Conservation (phyloP, 805 yeast genomes). For the Ogataea allantospora region DNA sequence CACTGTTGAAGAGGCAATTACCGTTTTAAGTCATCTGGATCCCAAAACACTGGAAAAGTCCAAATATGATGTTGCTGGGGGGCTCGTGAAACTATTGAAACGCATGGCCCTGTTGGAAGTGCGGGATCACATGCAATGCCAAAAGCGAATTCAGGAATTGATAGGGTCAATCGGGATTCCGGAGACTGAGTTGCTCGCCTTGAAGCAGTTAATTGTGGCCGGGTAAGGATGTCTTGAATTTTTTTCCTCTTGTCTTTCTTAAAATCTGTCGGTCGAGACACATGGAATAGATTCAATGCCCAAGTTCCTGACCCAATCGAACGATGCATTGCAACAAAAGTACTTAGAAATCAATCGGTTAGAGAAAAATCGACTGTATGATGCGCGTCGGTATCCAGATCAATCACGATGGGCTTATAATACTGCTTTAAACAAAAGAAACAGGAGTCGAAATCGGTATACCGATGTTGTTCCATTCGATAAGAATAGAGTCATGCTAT, state of each 20-base stretch:
- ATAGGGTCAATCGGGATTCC: neutral
- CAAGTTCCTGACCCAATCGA: slow-evolving; percentile 22
- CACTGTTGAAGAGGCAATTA: slow-evolving; percentile 9
- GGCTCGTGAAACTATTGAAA: slow-evolving; percentile 14
- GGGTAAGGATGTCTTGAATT: slow-evolving; percentile 1
- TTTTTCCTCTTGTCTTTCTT: neutral
- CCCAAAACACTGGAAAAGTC: neutral
- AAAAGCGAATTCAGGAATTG: neutral
- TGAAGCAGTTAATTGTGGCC: slow-evolving; percentile 1
- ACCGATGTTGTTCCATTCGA: slow-evolving; percentile 67
- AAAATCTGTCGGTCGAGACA: neutral
- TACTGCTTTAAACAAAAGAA: slow-evolving; percentile 15
- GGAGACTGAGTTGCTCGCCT: slow-evolving; percentile 6
- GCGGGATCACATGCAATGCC: neutral
- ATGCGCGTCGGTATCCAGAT: slow-evolving; percentile 17
- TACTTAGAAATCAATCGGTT: slow-evolving; percentile 13
- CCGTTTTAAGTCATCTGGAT: slow-evolving; percentile 5
- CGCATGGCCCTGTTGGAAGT: slow-evolving; percentile 11
- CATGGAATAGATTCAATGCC: slow-evolving; percentile 16
- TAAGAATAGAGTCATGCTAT: slow-evolving; percentile 48
- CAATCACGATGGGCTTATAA: slow-evolving; percentile 20
- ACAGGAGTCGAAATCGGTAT: slow-evolving; percentile 51
- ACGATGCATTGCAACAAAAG: slow-evolving; percentile 22
- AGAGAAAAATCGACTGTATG: slow-evolving; percentile 19
- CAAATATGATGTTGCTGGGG: slow-evolving; percentile 28